Percentiles rank a stretch among this genome's conserved stretches.
Evolutionary conservation across 75 land plant species (phyloP).

Genomic region (Picea sitchensis): DNA sequence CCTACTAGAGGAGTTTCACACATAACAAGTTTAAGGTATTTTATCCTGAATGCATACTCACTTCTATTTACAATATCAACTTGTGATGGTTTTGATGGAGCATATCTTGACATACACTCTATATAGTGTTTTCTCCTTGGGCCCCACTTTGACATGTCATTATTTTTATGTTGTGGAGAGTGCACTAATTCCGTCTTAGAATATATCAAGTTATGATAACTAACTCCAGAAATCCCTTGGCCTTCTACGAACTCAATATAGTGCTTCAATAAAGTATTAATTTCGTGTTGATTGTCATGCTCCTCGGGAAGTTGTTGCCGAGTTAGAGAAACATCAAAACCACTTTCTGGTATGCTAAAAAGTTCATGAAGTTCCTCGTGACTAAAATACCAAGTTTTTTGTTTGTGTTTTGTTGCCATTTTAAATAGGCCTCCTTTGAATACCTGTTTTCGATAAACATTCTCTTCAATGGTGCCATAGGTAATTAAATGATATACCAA

Average conservation of each 20-base stretch:
- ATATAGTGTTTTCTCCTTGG: too few species aligned
- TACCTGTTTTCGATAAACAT: constrained; percentile 95
- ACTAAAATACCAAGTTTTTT: too few species aligned
- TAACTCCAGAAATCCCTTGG: constrained; percentile 86
- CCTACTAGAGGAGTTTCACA: constrained; percentile 2
- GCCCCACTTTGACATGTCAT: constrained; percentile 10
- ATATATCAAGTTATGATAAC: constrained; percentile 85
- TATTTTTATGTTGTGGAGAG: constrained; percentile 36
- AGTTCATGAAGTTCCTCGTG: too few species aligned
- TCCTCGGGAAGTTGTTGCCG: constrained; percentile 91
- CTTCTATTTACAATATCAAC: constrained; percentile 15
- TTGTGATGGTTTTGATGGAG: not conserved
- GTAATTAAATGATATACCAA: constrained; percentile 67
- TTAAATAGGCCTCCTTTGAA: constrained; percentile 4
- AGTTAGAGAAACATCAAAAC: constrained; percentile 22
- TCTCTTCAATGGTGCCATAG: constrained; percentile 63
- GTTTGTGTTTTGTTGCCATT: too few species aligned
- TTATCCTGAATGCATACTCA: constrained; percentile 50
- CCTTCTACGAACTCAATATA: constrained; percentile 73
- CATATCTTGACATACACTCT: too few species aligned
- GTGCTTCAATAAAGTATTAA: constrained; percentile 49
- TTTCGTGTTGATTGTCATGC: constrained; percentile 57
- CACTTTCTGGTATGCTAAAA: too few species aligned
- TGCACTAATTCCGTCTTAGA: constrained; percentile 73
- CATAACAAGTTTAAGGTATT: constrained; percentile 16